Conservation (phyloP, 345 rosid genomes). For the Populus pruinosa region DNA sequence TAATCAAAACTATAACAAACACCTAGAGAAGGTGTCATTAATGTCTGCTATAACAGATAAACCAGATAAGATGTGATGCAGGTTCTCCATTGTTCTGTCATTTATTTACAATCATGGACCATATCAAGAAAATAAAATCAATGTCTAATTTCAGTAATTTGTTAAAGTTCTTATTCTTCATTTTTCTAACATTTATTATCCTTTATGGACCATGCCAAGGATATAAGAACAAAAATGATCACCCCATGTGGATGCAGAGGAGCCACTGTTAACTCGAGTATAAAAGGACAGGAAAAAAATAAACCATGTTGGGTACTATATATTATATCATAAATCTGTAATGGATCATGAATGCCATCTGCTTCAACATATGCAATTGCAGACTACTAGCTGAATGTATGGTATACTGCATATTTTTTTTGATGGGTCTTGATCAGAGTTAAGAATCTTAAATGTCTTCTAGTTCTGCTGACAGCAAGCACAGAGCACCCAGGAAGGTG, state of each 20-base stretch:
- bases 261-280: background rate
- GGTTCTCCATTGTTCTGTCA: too few relatives aligned
- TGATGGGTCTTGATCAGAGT: background rate
- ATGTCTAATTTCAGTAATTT: background rate
- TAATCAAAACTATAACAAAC: background rate
- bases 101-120: too few relatives aligned
- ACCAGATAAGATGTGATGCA: background rate
- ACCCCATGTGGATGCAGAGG: background rate
- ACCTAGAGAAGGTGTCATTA: background rate
- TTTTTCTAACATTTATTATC: background rate
- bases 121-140: background rate
- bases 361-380: background rate
- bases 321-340: background rate
- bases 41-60: background rate
- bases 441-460: background rate
- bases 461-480: background rate
- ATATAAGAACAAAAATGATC: background rate
- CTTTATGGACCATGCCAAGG: background rate
- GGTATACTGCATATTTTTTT: background rate
- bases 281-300: background rate
- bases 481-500: background rate
- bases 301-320: background rate
- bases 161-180: background rate
- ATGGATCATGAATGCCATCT: background rate
- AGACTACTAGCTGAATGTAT: background rate